Base-by-base conservation (phyloP, 805 yeast genomes). In the Metschnikowia arizonensis region DNA sequence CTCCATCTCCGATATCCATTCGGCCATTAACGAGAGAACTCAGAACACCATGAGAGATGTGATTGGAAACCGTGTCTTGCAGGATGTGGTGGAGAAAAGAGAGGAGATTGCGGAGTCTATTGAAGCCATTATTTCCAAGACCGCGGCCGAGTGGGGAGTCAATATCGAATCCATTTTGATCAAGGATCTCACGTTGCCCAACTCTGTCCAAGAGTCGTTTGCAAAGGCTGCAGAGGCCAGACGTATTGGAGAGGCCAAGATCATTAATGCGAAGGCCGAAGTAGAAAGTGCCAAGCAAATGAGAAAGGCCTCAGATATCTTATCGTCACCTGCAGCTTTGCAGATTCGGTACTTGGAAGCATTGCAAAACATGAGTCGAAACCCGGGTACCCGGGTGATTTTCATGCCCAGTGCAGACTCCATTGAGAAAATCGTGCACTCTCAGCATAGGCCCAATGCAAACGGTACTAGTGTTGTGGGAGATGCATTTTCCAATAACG, bases 321-420 rank as follows among this genome's bases (percentile, higher is more conserved):
- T 83, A 57, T 83, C 85, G 37, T 79, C 85, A 32, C 81, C 82
- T 53, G 79, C 88, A 11, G 89, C 88, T 24, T 81, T 83, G 85
- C 88, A 83, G 68, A 83, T 83, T 61, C 69, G 89, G 63, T 83
- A 83, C 59, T 72, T 83, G 63, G 89, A 83, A 56, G 88, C 88
- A n/a, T 79, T 83, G 81, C 87, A 82, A 64, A 71, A 69, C 49
- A 83, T 83, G 88, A 84, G 87, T 29, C 77, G 67, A 50, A 58
- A 73, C 42, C 67, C 87, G 1, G 75, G 77, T 47, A 66, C 85
- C n/a, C 79, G 82, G 63, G 88, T 83, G 43, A 82, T 83, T 25
- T 83, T 83, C 62, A 83, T 83, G 88, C 88, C 89, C 5, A 67
- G 73, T 14, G 59, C 73, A 7, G 72, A 66, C 48, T 68, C 67